These are phyloP conservation scores for Agrostemma githago DNA, from an alignment of 148 eudicot genomes.

Conservation along the genomic window DNA sequence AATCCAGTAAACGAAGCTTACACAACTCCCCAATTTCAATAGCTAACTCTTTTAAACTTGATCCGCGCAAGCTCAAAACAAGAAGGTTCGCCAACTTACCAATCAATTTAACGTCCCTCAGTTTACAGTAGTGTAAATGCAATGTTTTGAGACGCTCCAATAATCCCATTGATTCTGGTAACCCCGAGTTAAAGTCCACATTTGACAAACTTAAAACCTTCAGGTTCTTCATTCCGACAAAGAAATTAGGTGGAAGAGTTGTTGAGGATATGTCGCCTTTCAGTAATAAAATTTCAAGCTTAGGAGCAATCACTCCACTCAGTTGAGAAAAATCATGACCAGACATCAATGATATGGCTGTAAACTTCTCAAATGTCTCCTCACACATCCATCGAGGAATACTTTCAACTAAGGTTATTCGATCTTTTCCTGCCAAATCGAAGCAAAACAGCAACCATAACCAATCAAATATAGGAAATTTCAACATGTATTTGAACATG, in stretches of 20 bases:
- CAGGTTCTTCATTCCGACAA: background rate
- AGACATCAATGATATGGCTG: constrained; percentile 16
- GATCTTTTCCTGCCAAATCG: background rate
- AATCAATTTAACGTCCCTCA: constrained; percentile 7
- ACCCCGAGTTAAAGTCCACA: background rate
- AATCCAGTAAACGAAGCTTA: constrained; percentile 14
- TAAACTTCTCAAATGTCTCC: constrained; percentile 9
- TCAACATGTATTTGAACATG: too few relatives aligned
- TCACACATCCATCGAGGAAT: constrained; percentile 9
- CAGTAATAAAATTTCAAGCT: constrained; percentile 4
- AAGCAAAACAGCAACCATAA: background rate
- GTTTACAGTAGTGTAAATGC: background rate
- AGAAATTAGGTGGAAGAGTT: constrained; percentile 5
- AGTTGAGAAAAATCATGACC: constrained; percentile 5
- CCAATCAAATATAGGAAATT: background rate
- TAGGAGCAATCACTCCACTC: background rate
- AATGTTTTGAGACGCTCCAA: constrained; percentile 8
- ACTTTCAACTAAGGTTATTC: constrained; percentile 9
- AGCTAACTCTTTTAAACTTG: background rate
- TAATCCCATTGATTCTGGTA: background rate
- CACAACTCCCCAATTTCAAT: background rate
- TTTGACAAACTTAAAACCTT: background rate
- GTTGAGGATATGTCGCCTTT: background rate
- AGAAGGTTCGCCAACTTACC: background rate
- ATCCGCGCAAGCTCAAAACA: constrained; percentile 8